Evolutionary conservation across 2,329 filamentous ascomycete genomes (phyloP), one percentile per base, ranked within the genome.

Genomic region (Fusarium redolens): DNA sequence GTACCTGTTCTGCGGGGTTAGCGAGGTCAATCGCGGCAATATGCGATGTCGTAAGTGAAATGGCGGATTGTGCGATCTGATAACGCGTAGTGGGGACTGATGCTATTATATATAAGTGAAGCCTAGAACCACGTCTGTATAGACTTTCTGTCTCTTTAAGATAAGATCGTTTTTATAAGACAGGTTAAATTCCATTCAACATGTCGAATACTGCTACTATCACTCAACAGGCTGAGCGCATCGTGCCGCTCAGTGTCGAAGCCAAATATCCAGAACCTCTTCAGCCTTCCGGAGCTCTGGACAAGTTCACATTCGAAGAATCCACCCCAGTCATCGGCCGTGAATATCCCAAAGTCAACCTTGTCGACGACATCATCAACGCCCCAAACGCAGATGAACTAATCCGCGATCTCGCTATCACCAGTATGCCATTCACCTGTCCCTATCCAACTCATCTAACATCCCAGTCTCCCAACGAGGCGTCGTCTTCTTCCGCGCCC

Each of bases 401-500:
- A 5, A 80, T 92, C 25, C 85, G 86, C 3, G 90, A 92, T 71
- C 82, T 92, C 2, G 90, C 88, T 20, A 88, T 91, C 59, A 90
- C 87, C 1, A 86, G 88, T 90, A 80, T 63, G 81, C 70, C 4
- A 7, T 12, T 11, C 4, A 9, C 31, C 7, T 3, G 4, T 48
- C 5, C 9, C 31, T 1, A 3, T 14, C 14, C 22, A 17, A 14
- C 2, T 18, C n/a, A 25, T 11, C 45, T 65, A 41, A 52, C n/a
- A 52, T 1, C 0, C 3, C 14, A 90, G 89, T 91, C 69, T 90
- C 90, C 2, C 86, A 88, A 69, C 85, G 90, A 18, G 89, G 89
- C 3, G 90, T 92, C 4, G 89, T 92, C 44, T 91, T 92, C 80
- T 90, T 92, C 79, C 87, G 90, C 18, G 83, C 85, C 14, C 90